phyloP scores from a whole-genome alignment of 495 filamentous ascomycete genomes.

The Aspergillus sparsus region DNA sequence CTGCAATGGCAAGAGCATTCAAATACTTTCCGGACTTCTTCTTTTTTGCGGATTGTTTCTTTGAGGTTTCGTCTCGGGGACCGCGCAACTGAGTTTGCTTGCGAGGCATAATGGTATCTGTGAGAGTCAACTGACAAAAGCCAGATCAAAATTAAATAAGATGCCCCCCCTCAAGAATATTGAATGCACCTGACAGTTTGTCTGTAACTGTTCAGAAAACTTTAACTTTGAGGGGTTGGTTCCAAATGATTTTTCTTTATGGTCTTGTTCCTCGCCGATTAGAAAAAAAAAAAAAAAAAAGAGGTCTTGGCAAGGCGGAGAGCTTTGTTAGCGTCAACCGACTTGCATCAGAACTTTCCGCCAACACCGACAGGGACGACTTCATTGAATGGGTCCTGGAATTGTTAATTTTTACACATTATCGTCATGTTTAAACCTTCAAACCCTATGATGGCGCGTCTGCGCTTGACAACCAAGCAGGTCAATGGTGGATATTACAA shows the following conservation, averaged over 20 bases:
- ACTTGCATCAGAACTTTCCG: slow-evolving; percentile 23
- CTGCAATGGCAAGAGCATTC: slow-evolving; percentile 84
- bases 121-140: slow-evolving; percentile 8
- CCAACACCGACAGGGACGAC: neutral
- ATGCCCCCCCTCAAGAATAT: neutral
- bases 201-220: slow-evolving; percentile 9
- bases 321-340: slow-evolving; percentile 32
- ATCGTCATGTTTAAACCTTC: slow-evolving; percentile 67
- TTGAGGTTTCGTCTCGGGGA: slow-evolving; percentile 53
- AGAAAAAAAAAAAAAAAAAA: slow-evolving; percentile 29
- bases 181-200: neutral
- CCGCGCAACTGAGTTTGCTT: slow-evolving; percentile 55
- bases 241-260: slow-evolving; percentile 30
- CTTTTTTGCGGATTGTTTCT: slow-evolving; percentile 44
- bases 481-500: slow-evolving; percentile 96
- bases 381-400: neutral
- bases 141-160: slow-evolving; percentile 14
- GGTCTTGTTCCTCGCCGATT: slow-evolving; percentile 15
- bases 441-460: slow-evolving; percentile 60
- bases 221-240: slow-evolving; percentile 21
- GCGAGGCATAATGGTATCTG: slow-evolving; percentile 60
- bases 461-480: slow-evolving; percentile 88
- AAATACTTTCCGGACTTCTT: slow-evolving; percentile 61
- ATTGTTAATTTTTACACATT: slow-evolving; percentile 12
- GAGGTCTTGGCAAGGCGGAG: slow-evolving; percentile 43